These are phyloP conservation scores for Tieghemiomyces parasiticus DNA, from an alignment of 192 early-diverging fungal genomes.

Conservation along the genomic window DNA sequence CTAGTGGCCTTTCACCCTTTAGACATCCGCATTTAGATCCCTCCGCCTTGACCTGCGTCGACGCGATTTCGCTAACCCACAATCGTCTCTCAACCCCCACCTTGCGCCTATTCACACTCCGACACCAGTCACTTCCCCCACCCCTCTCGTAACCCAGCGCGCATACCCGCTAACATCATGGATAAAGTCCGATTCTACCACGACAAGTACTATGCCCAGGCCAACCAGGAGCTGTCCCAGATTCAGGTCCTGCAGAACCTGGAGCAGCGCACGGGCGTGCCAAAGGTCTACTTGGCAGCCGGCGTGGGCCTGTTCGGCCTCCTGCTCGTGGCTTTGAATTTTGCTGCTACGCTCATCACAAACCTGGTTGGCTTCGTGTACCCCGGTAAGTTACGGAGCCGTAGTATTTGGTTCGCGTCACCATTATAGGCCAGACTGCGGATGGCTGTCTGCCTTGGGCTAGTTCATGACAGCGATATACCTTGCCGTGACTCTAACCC, in stretches of 20 bases:
- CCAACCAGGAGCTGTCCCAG: constrained; percentile 58
- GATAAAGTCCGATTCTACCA: constrained; percentile 23
- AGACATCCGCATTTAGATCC: not conserved
- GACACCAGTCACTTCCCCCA: not conserved
- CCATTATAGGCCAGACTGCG: too few relatives aligned
- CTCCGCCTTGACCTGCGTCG: not conserved
- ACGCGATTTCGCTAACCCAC: not conserved
- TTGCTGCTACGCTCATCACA: constrained; percentile 61
- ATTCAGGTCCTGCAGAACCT: constrained; percentile 45
- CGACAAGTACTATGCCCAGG: constrained; percentile 23
- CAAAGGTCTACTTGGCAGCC: constrained; percentile 74
- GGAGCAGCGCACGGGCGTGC: constrained; percentile 62
- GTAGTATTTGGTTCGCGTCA: too few relatives aligned
- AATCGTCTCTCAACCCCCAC: not conserved
- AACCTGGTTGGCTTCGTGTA: constrained; percentile 83
- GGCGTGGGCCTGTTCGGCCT: constrained; percentile 43
- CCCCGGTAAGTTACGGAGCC: constrained; percentile 57
- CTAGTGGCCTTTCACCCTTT: not conserved
- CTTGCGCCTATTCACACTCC: not conserved
- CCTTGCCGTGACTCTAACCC: not conserved
- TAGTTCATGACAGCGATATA: not conserved
- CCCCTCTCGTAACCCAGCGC: too few relatives aligned
- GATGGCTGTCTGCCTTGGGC: not conserved
- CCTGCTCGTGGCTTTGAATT: constrained; percentile 82
- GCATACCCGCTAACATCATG: constrained; percentile 16